Percentiles rank a stretch among this genome's conserved stretches.
Conservation (phyloP, 2,329 filamentous ascomycete species). For the Fusarium hainanense region DNA sequence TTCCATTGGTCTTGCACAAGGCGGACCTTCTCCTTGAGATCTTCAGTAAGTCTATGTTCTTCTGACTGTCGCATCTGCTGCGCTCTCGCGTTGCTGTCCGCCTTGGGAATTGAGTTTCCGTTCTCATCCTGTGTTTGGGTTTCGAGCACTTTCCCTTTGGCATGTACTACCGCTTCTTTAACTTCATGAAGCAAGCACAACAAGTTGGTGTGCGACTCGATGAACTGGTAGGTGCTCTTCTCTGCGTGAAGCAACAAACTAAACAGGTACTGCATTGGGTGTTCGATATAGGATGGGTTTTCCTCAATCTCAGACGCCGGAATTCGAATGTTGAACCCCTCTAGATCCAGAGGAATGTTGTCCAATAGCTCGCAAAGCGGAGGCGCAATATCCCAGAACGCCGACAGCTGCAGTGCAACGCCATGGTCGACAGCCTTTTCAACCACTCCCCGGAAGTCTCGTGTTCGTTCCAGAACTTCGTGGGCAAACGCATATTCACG, state of each 20-base stretch:
- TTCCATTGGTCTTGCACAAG: conserved; percentile 93
- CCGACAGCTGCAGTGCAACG: conserved; percentile 89
- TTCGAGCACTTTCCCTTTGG: conserved; percentile 74
- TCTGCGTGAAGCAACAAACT: conserved; percentile 86
- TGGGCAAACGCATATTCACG: conserved; percentile 77
- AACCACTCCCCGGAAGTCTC: conserved; percentile 81
- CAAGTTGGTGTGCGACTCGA: conserved; percentile 92
- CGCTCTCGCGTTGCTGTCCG: conserved; percentile 56
- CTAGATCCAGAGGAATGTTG: conserved; percentile 73
- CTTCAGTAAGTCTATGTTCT: conserved; percentile 78
- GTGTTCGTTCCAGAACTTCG: conserved; percentile 77
- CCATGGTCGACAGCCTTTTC: conserved; percentile 88
- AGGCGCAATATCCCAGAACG: conserved; percentile 98
- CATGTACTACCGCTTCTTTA: conserved; percentile 79
- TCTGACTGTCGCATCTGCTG: conserved; percentile 72
- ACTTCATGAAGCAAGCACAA: conserved; percentile 92
- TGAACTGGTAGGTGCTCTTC: conserved; percentile 95
- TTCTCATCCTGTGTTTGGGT: conserved; percentile 65
- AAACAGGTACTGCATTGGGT: conserved; percentile 92
- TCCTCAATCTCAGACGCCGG: conserved; percentile 83
- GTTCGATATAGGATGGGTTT: conserved; percentile 82
- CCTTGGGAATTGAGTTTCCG: conserved; percentile 46
- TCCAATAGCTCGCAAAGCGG: conserved; percentile 81
- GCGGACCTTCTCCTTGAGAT: conserved; percentile 92
- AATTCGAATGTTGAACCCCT: conserved; percentile 78